Evolutionary conservation across 345 rosid species (phyloP), one percentile per base, ranked within the genome.

Genomic region (Dimocarpus longan): DNA sequence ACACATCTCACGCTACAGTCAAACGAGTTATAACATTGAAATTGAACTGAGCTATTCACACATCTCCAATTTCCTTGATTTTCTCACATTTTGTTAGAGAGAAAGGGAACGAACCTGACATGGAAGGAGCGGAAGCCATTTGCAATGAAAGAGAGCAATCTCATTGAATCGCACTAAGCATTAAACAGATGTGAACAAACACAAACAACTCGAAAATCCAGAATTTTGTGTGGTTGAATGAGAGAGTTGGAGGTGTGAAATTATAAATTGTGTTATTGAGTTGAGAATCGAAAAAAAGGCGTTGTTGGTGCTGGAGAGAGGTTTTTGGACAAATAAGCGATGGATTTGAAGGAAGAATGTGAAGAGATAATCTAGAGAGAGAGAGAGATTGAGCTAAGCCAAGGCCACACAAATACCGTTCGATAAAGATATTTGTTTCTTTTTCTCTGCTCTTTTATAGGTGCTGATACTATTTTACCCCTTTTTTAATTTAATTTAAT

Each of bases 101-200:
- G 56, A 44, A 32, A 68, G 32, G 64, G 10, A 63, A 77, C 83
- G 65, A 37, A 96, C 99, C 94, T 66, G 98, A 87, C 86, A 92
- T 78, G 46, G 97, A 90, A 87, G 97, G 59, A 90, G 91, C 90
- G 82, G 88, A 91, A 77, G 91, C 90, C 99, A 96, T 96, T 65
- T 82, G 87, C 87, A 87, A 82, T 81, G 86, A 81, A 85, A 75
- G 77, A 73, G 85, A 84, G 68, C 82, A 89, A 83, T 81, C 82
- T 79, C 84, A 88, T 86, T 80, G 87, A 86, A 89, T 86, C 84
- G 82, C 84, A 82, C 85, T 72, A 81, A 76, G 87, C 84, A 82
- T 80, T 70, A 62, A 82, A 71, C 71, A 21, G 52, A 46, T 7
- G 67, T 54, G 64, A 62, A 71, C 65, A 68, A 39, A 32, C 68